Conservation (phyloP, 768 basidiomycete species). For the Boletus pseudopeckii region DNA sequence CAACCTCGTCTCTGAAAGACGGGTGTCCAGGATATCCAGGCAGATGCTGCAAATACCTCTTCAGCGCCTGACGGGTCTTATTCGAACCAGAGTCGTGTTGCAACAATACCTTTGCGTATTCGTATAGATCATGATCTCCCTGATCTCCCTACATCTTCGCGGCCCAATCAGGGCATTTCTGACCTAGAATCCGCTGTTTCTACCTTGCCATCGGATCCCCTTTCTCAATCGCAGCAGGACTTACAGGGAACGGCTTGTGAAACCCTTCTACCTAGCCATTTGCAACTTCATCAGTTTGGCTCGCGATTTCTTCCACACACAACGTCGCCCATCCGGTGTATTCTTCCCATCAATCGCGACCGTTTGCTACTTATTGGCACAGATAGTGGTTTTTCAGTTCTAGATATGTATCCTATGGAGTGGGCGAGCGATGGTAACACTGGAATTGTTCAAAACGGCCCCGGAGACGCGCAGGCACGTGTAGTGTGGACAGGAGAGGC, state of each 20-base stretch:
- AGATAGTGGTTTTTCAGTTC: constrained; percentile 73
- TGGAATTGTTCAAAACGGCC: constrained; percentile 48
- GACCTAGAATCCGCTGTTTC: constrained; percentile 10
- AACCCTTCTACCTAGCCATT: constrained; percentile 58
- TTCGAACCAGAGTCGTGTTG: constrained; percentile 10
- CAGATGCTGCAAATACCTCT: constrained; percentile 2
- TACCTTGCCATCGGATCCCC: constrained; percentile 24
- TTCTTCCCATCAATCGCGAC: constrained; percentile 66
- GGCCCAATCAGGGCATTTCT: background rate
- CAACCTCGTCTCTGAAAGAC: constrained; percentile 5
- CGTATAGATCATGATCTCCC: constrained; percentile 41
- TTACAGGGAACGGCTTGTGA: constrained; percentile 42
- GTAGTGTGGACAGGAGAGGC: constrained; percentile 77
- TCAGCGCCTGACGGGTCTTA: constrained; percentile 2
- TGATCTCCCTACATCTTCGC: constrained; percentile 16
- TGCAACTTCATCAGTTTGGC: constrained; percentile 74
- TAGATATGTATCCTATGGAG: constrained; percentile 79
- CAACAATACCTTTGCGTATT: constrained; percentile 37
- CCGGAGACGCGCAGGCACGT: constrained; percentile 65
- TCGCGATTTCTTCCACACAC: constrained; percentile 84
- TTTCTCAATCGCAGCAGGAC: constrained; percentile 30
- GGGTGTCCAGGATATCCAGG: constrained; percentile 14
- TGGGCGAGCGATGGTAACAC: constrained; percentile 47
- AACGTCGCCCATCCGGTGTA: constrained; percentile 67
- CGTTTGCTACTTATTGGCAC: constrained; percentile 74